phyloP scores from a whole-genome alignment of 2,329 filamentous ascomycete genomes.

The Dactylella cylindrospora region DNA sequence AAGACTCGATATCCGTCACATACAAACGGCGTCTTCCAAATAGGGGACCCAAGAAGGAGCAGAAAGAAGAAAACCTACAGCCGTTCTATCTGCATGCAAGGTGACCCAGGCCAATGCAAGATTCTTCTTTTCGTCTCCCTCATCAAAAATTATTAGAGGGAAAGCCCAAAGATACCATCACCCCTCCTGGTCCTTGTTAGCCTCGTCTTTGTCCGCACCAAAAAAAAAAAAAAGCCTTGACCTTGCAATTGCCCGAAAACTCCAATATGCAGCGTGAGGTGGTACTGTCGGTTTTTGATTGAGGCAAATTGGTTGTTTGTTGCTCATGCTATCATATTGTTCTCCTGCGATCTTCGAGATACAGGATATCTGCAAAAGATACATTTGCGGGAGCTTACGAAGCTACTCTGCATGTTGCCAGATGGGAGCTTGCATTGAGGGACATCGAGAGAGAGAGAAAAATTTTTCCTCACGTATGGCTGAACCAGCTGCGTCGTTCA shows the following conservation, averaged over 20 bases:
- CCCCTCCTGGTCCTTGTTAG: no score
- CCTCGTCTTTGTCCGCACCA: conserved; percentile 26
- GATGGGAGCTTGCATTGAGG: no score
- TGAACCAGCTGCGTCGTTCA: no score
- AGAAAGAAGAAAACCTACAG: no score
- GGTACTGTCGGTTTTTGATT: conserved; percentile 31
- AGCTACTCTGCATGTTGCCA: background rate
- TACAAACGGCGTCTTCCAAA: no score
- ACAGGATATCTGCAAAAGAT: background rate
- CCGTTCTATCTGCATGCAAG: no score
- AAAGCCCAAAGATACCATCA: conserved; percentile 1
- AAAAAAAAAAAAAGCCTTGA: conserved; percentile 22
- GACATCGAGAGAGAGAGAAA: no score
- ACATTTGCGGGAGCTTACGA: background rate
- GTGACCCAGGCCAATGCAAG: no score
- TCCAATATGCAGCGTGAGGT: conserved; percentile 13
- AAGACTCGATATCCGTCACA: no score
- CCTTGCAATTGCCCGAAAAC: conserved; percentile 9
- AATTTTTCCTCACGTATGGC: no score
- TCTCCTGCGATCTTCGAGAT: background rate
- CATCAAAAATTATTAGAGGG: conserved; percentile 4
- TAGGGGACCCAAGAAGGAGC: no score
- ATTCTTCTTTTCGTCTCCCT: no score
- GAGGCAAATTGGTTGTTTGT: conserved; percentile 28
- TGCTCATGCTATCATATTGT: background rate